phyloP scores from a whole-genome alignment of 768 basidiomycete species.

The Hygrocybe punicea region DNA sequence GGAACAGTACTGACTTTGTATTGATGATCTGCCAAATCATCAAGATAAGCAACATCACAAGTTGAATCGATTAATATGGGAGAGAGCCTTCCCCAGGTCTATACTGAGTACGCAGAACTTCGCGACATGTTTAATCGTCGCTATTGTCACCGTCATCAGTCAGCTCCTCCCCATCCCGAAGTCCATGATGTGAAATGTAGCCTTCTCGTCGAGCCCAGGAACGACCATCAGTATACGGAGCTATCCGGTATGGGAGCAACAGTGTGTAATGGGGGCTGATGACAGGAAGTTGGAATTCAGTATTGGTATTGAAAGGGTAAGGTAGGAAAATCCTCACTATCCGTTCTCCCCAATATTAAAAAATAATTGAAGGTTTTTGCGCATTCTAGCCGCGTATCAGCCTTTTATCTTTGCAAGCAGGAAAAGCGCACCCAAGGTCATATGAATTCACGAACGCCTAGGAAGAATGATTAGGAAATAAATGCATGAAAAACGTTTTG shows the following conservation, averaged over 20 bases:
- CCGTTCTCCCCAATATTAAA: constrained; percentile 80
- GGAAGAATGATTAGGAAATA: neutral
- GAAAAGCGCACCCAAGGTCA: constrained; percentile 67
- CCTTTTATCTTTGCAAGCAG: neutral
- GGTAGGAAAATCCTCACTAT: constrained; percentile 61
- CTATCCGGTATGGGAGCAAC: constrained; percentile 74
- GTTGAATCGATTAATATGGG: too few relatives aligned
- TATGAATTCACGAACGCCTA: constrained; percentile 84
- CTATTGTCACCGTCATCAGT: constrained; percentile 83
- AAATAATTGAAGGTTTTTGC: constrained; percentile 73
- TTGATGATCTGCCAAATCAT: too few relatives aligned
- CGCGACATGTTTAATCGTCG: too few relatives aligned
- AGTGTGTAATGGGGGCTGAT: constrained; percentile 72
- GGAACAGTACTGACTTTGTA: constrained; percentile 1
- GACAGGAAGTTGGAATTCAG: neutral
- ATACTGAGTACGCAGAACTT: too few relatives aligned
- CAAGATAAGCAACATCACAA: too few relatives aligned
- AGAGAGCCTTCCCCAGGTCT: too few relatives aligned
- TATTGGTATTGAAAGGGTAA: neutral
- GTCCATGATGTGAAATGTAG: constrained; percentile 55
- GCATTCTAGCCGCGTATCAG: constrained; percentile 34
- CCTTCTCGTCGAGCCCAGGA: constrained; percentile 73
- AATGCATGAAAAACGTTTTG: too few relatives aligned
- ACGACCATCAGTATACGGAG: constrained; percentile 82
- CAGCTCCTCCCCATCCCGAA: constrained; percentile 77